Base-by-base conservation (phyloP, 2,329 filamentous ascomycete species). In the Fusarium albosuccineum region DNA sequence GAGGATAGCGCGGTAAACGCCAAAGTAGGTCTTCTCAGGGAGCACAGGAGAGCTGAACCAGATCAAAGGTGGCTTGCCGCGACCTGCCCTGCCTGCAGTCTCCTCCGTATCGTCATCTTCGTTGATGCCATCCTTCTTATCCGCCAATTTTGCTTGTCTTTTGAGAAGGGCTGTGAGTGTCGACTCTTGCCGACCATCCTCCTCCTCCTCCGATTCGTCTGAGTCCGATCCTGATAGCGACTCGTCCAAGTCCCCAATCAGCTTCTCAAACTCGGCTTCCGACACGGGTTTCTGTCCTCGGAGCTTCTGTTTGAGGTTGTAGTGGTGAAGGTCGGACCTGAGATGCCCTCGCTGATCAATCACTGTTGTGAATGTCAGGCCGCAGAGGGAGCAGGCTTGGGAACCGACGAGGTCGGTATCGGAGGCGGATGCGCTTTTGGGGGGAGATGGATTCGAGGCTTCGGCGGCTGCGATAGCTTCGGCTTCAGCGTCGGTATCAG, bases 301-400 rank as follows among this genome's bases (percentile, higher is more conserved):
- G 58, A 97, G 82, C 82, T 93, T 97, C 76, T 95, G 92, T 80
- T 97, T 98, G 64, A 98, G 81, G 76, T 99, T 99, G 81, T 97
- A 99, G 68, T 91, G 87, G 78, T 99, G 96, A 49, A 97, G 85
- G 74, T 99, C 96, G 9, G 95, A 97, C 73, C 92, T 92, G 60
- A 93, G 89, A 79, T 99, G 96, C 61, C 88, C 86, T 64, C 93
- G 88, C 76, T 98, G 95, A 64, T 98, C 95, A 63, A 89, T 85
- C 8, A 97, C 85, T 9, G 85, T 90, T 33, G 84, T 75, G 73
- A 97, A 97, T 6, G 86, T 82, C 37, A 94, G 84, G 39, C 85
- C 83, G 79, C 96, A 99, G 5, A 98, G 84, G 1, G 90, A 89
- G 77, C 96, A 99, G 13, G 93, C 87, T 60, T 92, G 94, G 6